Evolutionary conservation across 108 stramenopile species (phyloP), one percentile per base, ranked within the genome.

Genomic region (Skeletonema tropicum): DNA sequence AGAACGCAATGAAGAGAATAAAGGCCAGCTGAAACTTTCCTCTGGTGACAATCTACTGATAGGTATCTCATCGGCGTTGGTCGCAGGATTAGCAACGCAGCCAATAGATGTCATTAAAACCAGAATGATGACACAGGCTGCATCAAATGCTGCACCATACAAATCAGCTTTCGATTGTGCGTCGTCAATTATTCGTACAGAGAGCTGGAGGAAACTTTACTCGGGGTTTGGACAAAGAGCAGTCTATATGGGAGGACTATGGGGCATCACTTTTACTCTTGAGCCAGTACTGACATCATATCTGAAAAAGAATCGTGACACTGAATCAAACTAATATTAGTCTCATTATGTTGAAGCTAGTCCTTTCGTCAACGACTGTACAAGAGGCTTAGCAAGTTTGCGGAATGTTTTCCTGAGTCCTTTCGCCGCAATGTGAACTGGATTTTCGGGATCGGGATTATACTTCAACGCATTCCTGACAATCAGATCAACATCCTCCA

Each of bases 111-210:
- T 92, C 10, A 70, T 92, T 9, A 92, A 92, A 73, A 92, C 91
- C 5, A 46, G 91, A 26, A 88, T 92, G 86, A 92, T 92, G 91
- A 92, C 91, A 21, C 91, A 92, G 58, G 88, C 87, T 3, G 80
- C 91, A 45, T 83, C 84, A 1, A 82, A 38, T n/a, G 74, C 74
- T 11, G 49, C 83, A 4, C 91, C 88, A 26, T 89, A 92, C 75
- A 57, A 58, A 3, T 74, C 77, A 17, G 85, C 87, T 13, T 15
- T 90, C 19, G 84, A 92, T 75, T 92, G 91, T 82, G 77, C 83
- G 10, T 33, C 31, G 29, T 76, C 79, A 11, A 86, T 92, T 29
- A 13, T 86, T 15, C 58, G 70, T 49, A 88, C 77, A 23, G 91
- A 92, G 60, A 86, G 89, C 3, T 57, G 70, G 57, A 41, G 41